Percentiles rank a stretch among this genome's conserved stretches.
Conservation (phyloP, 164 flowering plant species). For the Liriodendron chinense region DNA sequence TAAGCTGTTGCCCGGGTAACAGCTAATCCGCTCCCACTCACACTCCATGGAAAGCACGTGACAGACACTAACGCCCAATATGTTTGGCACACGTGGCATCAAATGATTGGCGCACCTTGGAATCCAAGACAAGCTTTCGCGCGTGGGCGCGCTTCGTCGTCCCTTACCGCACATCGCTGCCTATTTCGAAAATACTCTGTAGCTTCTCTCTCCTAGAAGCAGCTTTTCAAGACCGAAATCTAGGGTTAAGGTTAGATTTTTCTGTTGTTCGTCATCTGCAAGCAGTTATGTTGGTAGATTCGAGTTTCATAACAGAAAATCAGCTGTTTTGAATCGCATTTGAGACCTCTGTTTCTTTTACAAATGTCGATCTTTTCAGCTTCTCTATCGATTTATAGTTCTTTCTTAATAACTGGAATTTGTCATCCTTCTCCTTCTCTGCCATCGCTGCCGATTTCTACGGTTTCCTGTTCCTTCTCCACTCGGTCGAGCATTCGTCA, state of each 20-base stretch:
- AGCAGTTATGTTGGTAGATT: background rate
- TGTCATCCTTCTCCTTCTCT: slow-evolving; percentile 1
- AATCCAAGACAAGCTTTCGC: too few species aligned
- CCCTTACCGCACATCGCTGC: too few species aligned
- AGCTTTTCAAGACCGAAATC: background rate
- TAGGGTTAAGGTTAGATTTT: background rate
- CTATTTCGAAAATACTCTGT: too few species aligned
- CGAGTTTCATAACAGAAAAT: background rate
- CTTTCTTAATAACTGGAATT: slow-evolving; percentile 20
- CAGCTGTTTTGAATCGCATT: background rate
- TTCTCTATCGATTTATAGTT: slow-evolving; percentile 14
- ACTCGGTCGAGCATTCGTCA: slow-evolving; percentile 5
- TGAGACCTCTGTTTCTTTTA: background rate
- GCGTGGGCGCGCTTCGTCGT: too few species aligned
- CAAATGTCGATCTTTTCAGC: slow-evolving; percentile 22
- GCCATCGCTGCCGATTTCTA: background rate
- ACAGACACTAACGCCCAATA: too few species aligned
- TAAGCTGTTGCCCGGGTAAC: too few species aligned
- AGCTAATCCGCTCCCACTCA: too few species aligned
- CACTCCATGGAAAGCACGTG: too few species aligned
- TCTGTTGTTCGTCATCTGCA: background rate
- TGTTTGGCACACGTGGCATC: too few species aligned
- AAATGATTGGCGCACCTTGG: too few species aligned
- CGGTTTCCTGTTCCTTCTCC: slow-evolving; percentile 2
- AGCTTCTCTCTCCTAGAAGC: too few species aligned